Base-by-base conservation (phyloP, 768 basidiomycete species). In the Postia placenta region DNA sequence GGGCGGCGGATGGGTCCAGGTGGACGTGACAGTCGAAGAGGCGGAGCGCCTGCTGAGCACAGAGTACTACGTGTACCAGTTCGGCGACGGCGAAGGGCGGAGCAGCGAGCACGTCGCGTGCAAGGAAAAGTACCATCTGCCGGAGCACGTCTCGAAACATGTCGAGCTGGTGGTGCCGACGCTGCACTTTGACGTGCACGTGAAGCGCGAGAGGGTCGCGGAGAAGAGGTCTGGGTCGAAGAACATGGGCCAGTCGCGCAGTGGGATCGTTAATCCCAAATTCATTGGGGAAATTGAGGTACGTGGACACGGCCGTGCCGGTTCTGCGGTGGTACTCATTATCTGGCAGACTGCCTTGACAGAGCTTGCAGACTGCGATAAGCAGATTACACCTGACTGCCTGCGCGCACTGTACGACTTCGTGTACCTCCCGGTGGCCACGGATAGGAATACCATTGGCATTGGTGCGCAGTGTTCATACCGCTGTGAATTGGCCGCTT, bases 151-250 rank as follows among this genome's bases (percentile, higher is more conserved):
- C 45, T 71, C 79, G 50, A 64, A 69, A 6, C 83, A 87, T 56
- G 62, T 87, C 45, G 83, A 86, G 24, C 61, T 87, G 24, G 69
- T 87, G 25, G 82, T 84, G 49, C 86, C 86, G 0, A 87, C 86
- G 0, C 83, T 83, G 1, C 77, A 80, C 63, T 87, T 87, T 55
- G 68, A 72, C 44, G 71, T 74, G 71, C 72, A 44, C 41, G 66
- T 60, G 4, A 11, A 1, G n/a, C 26, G 7, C 24, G 14, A 12
- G 19, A 42, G 49, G 17, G n/a, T n/a, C n/a, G n/a, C n/a, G n/a
- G n/a, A n/a, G n/a, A 20, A 48, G 28, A n/a, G 40, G 44, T 26
- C 14, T 27, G 15, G 14, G 23, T 24, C 19, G 7, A 14, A 4
- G 15, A 35, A 45, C 17, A 26, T 45, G 4, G 42, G n/a, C 5